These are phyloP conservation scores for Aureobasidium sp. DNA, from an alignment of 2,329 filamentous ascomycete species.

Conservation along the genomic window DNA sequence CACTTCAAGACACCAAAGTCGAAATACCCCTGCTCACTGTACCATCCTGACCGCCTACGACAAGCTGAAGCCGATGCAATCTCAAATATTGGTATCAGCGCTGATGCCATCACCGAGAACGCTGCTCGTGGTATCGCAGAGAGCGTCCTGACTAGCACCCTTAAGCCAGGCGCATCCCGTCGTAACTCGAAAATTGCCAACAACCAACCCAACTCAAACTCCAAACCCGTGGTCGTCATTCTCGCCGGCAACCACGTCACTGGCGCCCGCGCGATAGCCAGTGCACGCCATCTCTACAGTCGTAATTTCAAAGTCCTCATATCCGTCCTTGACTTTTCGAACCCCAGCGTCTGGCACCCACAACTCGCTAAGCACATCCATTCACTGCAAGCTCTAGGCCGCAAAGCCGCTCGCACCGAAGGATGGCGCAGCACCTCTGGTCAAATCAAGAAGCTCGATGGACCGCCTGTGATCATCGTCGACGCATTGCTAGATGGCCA, in stretches of 20 bases:
- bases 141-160: slow-evolving; percentile 64
- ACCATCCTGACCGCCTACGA: slow-evolving; percentile 73
- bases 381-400: slow-evolving; percentile 69
- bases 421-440: slow-evolving; percentile 65
- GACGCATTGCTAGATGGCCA: slow-evolving; percentile 91
- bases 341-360: slow-evolving; percentile 82
- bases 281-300: slow-evolving; percentile 87
- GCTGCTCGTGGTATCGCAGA: slow-evolving; percentile 90
- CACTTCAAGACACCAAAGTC: slow-evolving; percentile 60
- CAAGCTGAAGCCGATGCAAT: slow-evolving; percentile 95
- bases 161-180: slow-evolving; percentile 28
- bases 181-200: slow-evolving; percentile 53
- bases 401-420: slow-evolving; percentile 69
- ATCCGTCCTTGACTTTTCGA: slow-evolving; percentile 86
- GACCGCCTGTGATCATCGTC: slow-evolving; percentile 81
- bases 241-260: slow-evolving; percentile 97
- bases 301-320: slow-evolving; percentile 84
- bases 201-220: slow-evolving; percentile 51
- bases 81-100: slow-evolving; percentile 85
- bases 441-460: slow-evolving; percentile 60
- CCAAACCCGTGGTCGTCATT: slow-evolving; percentile 71
- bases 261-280: slow-evolving; percentile 85
- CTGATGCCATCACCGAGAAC: slow-evolving; percentile 94
- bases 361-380: slow-evolving; percentile 84
- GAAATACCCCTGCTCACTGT: slow-evolving; percentile 61